phyloP scores from a whole-genome alignment of 345 rosid genomes.

The Angophora floribunda region DNA sequence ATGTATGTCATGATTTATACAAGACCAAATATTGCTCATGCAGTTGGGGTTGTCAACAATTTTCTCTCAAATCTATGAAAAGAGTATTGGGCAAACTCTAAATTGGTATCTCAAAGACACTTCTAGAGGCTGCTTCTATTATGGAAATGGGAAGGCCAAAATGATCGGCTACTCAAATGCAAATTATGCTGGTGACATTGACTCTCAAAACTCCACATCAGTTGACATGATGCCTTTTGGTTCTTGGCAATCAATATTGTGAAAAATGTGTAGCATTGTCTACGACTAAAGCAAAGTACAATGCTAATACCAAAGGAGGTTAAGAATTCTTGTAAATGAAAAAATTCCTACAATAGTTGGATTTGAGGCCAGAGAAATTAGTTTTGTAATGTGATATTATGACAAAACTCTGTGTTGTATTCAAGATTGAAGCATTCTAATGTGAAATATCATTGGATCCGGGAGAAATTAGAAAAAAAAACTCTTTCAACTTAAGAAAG shows the following conservation, averaged over 20 bases:
- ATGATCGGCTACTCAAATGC: too few species aligned
- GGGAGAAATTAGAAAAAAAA: not conserved
- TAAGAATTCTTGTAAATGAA: not conserved
- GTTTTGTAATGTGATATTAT: not conserved
- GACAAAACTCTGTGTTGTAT: not conserved
- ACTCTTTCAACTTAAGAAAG: not conserved
- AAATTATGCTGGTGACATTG: too few species aligned
- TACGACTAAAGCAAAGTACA: not conserved
- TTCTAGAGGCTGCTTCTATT: too few species aligned
- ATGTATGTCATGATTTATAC: too few species aligned
- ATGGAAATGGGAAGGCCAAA: too few species aligned
- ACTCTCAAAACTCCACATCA: not conserved
- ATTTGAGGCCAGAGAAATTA: not conserved
- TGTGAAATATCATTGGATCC: not conserved
- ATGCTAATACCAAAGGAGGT: not conserved
- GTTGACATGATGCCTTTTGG: not conserved
- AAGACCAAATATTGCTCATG: too few species aligned
- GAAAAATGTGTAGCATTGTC: not conserved
- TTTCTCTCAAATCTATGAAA: too few species aligned
- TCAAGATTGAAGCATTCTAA: not conserved
- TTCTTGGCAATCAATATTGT: not conserved
- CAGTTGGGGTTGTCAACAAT: too few species aligned
- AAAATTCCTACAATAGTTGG: not conserved
- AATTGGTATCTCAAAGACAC: too few species aligned
- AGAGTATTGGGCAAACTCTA: too few species aligned